Percentiles rank a stretch among this genome's conserved stretches.
Conservation (phyloP, 2,329 filamentous ascomycete species). For the Monilinia polystroma region DNA sequence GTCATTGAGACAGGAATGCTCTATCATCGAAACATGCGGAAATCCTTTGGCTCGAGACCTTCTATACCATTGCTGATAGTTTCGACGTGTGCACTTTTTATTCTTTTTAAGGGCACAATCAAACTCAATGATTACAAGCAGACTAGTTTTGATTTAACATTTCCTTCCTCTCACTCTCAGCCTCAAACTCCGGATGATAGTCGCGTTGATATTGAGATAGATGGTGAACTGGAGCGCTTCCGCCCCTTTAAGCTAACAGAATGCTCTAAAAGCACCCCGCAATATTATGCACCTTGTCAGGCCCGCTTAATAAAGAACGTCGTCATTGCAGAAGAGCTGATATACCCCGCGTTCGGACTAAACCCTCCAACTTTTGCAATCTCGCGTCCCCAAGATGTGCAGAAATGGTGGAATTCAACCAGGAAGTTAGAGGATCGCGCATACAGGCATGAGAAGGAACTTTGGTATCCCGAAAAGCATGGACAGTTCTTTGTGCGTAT, state of each 20-base stretch:
- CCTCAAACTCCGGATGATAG: not conserved
- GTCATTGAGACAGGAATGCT: not conserved
- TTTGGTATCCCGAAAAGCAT: not conserved
- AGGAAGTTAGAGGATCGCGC: not conserved
- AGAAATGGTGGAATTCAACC: not conserved
- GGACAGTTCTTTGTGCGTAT: not conserved
- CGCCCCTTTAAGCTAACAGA: not conserved
- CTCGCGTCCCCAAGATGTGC: not conserved
- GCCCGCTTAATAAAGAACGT: not conserved
- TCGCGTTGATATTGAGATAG: not conserved
- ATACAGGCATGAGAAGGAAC: not conserved
- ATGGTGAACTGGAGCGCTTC: not conserved
- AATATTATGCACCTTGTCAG: not conserved
- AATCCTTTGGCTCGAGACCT: not conserved
- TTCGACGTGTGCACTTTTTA: not conserved
- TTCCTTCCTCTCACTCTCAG: not conserved
- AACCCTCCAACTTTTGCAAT: not conserved
- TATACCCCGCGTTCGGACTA: not conserved
- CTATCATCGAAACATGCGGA: not conserved
- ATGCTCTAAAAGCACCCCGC: not conserved
- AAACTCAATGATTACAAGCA: not conserved
- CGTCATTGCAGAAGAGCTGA: not conserved
- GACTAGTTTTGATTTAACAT: not conserved
- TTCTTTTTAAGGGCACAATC: not conserved
- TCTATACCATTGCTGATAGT: not conserved